Percentiles rank a stretch among this genome's conserved stretches.
Conservation (phyloP, 345 rosid species). For the Brassica carinata region DNA sequence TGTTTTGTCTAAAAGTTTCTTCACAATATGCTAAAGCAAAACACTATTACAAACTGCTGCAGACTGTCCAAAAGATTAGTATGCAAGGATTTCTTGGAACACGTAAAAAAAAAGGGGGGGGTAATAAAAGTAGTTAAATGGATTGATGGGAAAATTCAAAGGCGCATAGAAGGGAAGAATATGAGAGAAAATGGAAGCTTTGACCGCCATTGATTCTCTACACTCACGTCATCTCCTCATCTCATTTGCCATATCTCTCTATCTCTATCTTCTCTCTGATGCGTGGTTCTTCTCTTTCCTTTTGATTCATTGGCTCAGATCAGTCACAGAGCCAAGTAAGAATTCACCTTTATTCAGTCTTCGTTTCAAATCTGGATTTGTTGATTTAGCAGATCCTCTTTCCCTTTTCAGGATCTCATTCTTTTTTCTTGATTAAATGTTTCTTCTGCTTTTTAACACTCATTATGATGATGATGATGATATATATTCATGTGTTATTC, state of each 20-base stretch:
- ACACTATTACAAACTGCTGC: no score
- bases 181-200: slow-evolving; percentile 52
- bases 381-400: slow-evolving; percentile 6
- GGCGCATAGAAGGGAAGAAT: slow-evolving; percentile 49
- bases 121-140: not conserved
- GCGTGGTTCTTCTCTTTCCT: not conserved
- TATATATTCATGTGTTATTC: not conserved
- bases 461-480: no score
- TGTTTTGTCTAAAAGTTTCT: not conserved
- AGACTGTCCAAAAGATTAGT: no score
- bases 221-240: slow-evolving; percentile 36
- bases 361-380: slow-evolving; percentile 17
- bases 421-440: not conserved
- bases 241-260: not conserved
- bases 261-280: slow-evolving; percentile 23
- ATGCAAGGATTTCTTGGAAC: no score
- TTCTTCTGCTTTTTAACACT: no score
- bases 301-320: slow-evolving; percentile 47
- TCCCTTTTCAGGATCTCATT: not conserved
- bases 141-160: slow-evolving; percentile 37
- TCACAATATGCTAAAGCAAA: no score
- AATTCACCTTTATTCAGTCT: slow-evolving; percentile 28
- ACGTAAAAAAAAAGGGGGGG: not conserved
- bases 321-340: slow-evolving; percentile 54
- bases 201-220: slow-evolving; percentile 24